Evolutionary conservation across 2,329 filamentous ascomycete species (phyloP), one percentile per base, ranked within the genome.

Genomic region (Trichoderma semiorbis): DNA sequence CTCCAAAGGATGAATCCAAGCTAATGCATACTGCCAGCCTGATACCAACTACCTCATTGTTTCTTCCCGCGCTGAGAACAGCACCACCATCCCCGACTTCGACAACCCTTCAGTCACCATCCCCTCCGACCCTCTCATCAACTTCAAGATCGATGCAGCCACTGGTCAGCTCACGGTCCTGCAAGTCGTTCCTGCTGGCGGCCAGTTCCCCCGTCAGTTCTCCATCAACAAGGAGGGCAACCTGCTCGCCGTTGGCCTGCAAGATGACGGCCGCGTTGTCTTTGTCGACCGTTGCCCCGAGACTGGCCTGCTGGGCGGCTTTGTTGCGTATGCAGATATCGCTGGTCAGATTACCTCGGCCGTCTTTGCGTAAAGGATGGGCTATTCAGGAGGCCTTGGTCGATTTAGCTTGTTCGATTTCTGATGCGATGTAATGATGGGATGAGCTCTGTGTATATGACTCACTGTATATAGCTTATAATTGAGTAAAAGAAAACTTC

Each of bases 191-290:
- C 84, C 91, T 0, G 86, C 89, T 0, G 90, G 91, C 63, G 93
- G 93, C 3, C 79, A 82, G 8, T 87, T 85, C 70, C 92, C 93
- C 0, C 86, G 92, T 26, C 90, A 92, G 53, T 92, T 93, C 79
- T 87, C 85, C 65, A 81, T 93, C 71, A 94, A 91, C 79, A 85
- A 84, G 73, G 86, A 85, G 12, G 92, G 92, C 1, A 85, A 85
- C 69, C 80, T 91, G 72, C 81, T 93, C 3, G 92, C 90, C 1
- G 88, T 93, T 32, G 91, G 86, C 0, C 84, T 92, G 74, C 91
- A 94, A 80, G 80, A 81, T 18, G 88, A 88, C 65, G 83, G 85
- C 36, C 87, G 86, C 34, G 88, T 93, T 1, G 88, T 87, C 7
- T 80, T 95, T 64, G 86, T 92, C 62, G 78, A 82, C 75, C 84